Evolutionary conservation across 345 rosid species (phyloP).

Genomic region (Theobroma cacao): DNA sequence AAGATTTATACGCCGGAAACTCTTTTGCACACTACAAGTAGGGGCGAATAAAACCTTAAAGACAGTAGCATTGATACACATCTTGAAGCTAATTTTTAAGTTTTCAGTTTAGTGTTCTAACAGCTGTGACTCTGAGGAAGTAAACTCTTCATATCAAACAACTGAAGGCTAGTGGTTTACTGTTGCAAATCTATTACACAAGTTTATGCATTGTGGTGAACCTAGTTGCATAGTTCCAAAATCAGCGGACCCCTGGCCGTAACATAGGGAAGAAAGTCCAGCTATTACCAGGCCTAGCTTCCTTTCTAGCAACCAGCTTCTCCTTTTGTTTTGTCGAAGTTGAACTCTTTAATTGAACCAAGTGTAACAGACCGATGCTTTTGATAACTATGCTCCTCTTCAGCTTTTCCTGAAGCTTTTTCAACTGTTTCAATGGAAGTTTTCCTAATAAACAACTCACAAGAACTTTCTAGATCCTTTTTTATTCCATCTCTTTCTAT

Average conservation of each 20-base stretch:
- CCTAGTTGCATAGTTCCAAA: constrained; percentile 9
- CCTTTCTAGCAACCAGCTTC: constrained; percentile 60
- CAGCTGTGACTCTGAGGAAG: constrained; percentile 13
- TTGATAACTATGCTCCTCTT: constrained; percentile 45
- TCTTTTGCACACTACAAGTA: too few species aligned
- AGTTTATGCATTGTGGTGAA: background rate
- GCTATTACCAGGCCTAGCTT: constrained; percentile 46
- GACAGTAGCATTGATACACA: too few species aligned
- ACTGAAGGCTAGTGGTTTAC: constrained; percentile 16
- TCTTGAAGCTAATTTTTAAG: too few species aligned
- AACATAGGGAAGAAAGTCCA: constrained; percentile 90
- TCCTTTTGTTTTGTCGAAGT: constrained; percentile 67
- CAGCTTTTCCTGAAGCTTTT: constrained; percentile 41
- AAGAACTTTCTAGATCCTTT: constrained; percentile 16
- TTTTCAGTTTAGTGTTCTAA: too few species aligned
- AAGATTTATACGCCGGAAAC: too few species aligned
- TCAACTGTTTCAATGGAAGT: constrained; percentile 26
- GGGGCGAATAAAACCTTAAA: too few species aligned
- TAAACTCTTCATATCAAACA: constrained; percentile 21
- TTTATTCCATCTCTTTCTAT: constrained; percentile 19
- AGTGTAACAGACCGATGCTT: constrained; percentile 61
- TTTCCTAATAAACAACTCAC: constrained; percentile 25
- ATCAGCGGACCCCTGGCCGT: constrained; percentile 70
- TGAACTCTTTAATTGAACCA: constrained; percentile 84
- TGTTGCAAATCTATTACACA: constrained; percentile 9